These are phyloP conservation scores for Phytophthora nicotianae DNA, from an alignment of 352 stramenopile genomes.

Conservation along the genomic window DNA sequence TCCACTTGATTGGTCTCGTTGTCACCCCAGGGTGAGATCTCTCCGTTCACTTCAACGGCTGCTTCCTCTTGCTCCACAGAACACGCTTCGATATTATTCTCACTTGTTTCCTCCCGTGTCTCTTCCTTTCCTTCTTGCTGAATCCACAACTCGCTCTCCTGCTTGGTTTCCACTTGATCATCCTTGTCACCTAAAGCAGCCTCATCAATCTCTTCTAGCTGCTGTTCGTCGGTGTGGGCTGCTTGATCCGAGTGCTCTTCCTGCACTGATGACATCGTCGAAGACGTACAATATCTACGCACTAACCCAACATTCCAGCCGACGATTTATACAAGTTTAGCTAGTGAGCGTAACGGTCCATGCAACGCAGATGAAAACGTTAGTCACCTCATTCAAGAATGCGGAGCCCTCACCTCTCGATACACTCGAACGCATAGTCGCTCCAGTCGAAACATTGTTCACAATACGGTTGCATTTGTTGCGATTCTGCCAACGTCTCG, in stretches of 20 bases:
- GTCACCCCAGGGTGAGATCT: conserved; percentile 17
- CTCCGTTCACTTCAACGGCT: conserved; percentile 1
- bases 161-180: neutral
- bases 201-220: neutral
- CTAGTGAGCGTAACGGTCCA: conserved; percentile 22
- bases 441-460: conserved; percentile 26
- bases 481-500: conserved; percentile 27
- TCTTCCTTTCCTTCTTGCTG: neutral
- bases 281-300: conserved; percentile 11
- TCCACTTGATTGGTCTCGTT: conserved; percentile 15
- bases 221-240: neutral
- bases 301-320: neutral
- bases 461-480: conserved; percentile 43
- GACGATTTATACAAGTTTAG: neutral
- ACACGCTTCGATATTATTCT: neutral
- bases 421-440: neutral
- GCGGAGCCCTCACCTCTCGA: neutral
- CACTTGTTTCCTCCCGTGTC: neutral
- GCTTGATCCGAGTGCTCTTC: conserved; percentile 6
- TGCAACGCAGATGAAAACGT: neutral
- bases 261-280: conserved; percentile 18
- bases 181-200: neutral
- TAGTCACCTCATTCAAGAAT: conserved; percentile 1
- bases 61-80: neutral
- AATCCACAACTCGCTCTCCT: neutral